Conservation (phyloP, 768 basidiomycete species). For the Mrakia blollopis region DNA sequence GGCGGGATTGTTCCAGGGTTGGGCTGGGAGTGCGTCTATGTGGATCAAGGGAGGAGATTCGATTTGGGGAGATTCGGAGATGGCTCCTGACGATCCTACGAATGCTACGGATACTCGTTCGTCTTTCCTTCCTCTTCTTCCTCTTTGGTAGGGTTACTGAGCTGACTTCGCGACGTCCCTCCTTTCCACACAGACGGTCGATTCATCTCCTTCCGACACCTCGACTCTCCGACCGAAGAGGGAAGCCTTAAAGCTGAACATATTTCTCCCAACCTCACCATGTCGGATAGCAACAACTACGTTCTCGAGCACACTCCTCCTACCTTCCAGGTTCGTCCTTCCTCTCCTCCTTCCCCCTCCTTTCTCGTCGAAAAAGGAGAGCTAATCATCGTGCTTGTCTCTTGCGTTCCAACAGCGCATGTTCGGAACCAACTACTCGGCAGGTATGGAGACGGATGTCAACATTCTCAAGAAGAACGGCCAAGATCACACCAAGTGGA, state of each 20-base stretch:
- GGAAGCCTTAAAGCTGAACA: slow-evolving; percentile 34
- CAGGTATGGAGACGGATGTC: slow-evolving; percentile 73
- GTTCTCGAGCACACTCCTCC: slow-evolving; percentile 74
- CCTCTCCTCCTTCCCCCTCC: neutral
- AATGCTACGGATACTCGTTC: slow-evolving; percentile 51
- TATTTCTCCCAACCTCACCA: slow-evolving; percentile 63
- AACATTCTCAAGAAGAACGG: slow-evolving; percentile 54
- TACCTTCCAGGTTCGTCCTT: slow-evolving; percentile 57
- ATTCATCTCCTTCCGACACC: slow-evolving; percentile 69
- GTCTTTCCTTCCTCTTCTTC: neutral
- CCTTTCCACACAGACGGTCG: slow-evolving; percentile 53
- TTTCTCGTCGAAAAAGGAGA: neutral
- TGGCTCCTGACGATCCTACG: slow-evolving; percentile 72
- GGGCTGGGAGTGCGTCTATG: slow-evolving; percentile 90
- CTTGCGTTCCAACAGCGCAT: slow-evolving; percentile 57
- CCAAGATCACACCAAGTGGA: slow-evolving; percentile 75
- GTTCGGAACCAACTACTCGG: slow-evolving; percentile 78
- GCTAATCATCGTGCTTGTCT: neutral
- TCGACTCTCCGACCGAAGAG: slow-evolving; percentile 32
- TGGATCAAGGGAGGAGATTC: slow-evolving; percentile 72
- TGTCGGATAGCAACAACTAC: slow-evolving; percentile 67
- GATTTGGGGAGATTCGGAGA: slow-evolving; percentile 71
- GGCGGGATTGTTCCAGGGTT: slow-evolving; percentile 81
- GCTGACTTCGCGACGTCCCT: neutral
- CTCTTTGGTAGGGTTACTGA: neutral